These are phyloP conservation scores for Lepidium didymum DNA, from an alignment of 345 rosid genomes.

Conservation along the genomic window DNA sequence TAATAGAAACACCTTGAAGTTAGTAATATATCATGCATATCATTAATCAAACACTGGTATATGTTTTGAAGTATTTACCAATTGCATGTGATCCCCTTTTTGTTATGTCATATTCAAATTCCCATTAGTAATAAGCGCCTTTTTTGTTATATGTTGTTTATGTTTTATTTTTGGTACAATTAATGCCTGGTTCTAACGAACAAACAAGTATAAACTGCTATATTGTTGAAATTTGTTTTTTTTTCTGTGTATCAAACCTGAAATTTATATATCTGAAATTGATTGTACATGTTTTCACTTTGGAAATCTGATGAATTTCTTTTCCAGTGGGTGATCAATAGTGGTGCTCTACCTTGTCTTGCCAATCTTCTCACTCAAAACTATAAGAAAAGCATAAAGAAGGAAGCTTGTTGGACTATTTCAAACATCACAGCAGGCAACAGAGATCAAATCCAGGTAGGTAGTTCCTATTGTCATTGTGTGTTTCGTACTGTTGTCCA, in stretches of 20 bases:
- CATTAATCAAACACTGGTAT: not conserved
- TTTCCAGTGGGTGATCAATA: conserved; percentile 55
- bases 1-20: not conserved
- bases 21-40: not conserved
- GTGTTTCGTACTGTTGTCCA: not conserved
- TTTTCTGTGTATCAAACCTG: not conserved
- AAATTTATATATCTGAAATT: not conserved
- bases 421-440: conserved; percentile 96
- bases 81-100: not conserved
- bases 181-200: not conserved
- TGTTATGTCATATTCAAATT: not conserved
- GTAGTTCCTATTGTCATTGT: not conserved
- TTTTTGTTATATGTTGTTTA: not conserved
- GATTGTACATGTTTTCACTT: not conserved
- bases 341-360: conserved; percentile 72
- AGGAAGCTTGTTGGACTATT: conserved; percentile 98
- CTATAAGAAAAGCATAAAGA: conserved; percentile 85
- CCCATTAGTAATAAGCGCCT: not conserved
- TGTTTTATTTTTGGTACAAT: not conserved
- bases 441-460: conserved; percentile 82
- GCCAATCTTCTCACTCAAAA: conserved; percentile 58
- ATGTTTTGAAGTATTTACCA: not conserved
- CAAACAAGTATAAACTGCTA: not conserved
- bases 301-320: conserved; percentile 4
- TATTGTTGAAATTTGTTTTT: not conserved